These are phyloP conservation scores for Oryza brachyantha DNA, from an alignment of 176 grass and related monocot species.

Conservation along the genomic window DNA sequence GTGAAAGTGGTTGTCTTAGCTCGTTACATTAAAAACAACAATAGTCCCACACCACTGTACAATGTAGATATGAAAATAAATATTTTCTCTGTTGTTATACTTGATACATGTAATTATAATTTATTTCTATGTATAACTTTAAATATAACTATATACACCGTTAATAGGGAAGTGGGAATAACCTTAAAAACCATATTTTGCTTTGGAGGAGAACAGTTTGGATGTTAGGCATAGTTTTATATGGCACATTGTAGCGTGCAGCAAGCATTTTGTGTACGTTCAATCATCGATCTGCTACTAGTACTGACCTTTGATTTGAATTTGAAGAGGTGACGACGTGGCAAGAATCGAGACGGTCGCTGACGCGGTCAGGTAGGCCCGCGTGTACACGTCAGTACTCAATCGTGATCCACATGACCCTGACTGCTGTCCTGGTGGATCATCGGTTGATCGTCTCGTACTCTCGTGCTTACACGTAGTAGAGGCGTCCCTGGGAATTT, in stretches of 20 bases:
- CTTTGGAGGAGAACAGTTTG: no score
- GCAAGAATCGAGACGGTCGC: background rate
- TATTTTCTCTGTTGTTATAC: no score
- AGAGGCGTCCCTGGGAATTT: no score
- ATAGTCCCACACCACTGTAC: no score
- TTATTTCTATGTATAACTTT: no score
- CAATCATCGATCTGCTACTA: background rate
- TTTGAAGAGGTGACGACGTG: background rate
- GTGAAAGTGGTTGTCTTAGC: no score
- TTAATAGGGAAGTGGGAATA: no score
- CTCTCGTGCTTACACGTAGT: slow-evolving; percentile 4
- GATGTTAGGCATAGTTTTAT: background rate
- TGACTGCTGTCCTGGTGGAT: background rate
- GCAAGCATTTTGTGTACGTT: background rate
- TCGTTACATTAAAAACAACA: no score
- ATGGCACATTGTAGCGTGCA: background rate
- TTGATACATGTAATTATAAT: no score
- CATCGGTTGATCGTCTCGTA: background rate
- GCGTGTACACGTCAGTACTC: background rate
- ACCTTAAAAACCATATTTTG: no score
- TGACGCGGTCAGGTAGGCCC: background rate
- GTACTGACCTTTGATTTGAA: background rate
- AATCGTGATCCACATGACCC: slow-evolving; percentile 12
- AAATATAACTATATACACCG: no score
- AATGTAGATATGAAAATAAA: no score